These are phyloP conservation scores for Colletotrichum magnum DNA, from an alignment of 2,329 filamentous ascomycete genomes.

Conservation along the genomic window DNA sequence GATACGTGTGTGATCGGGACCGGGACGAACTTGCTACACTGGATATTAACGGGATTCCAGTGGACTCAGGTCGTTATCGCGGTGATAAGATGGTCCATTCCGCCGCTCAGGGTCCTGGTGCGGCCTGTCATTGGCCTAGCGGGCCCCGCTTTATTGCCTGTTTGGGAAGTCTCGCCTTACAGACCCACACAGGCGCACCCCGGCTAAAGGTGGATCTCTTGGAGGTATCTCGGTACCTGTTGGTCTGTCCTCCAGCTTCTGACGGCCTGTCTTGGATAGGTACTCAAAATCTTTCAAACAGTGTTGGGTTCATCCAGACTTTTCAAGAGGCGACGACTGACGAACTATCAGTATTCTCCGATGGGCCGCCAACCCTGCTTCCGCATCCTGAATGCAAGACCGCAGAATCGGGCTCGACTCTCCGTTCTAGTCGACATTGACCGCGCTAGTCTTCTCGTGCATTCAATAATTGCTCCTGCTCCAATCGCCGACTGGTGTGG, in stretches of 20 bases:
- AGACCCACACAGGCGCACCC: background rate
- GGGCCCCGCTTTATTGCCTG: conserved; percentile 10
- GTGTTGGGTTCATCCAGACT: background rate
- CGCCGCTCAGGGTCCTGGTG: conserved; percentile 17
- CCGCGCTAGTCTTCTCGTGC: conserved; percentile 8
- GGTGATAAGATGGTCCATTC: conserved; percentile 22
- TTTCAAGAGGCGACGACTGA: too few relatives aligned
- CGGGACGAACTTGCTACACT: conserved; percentile 1
- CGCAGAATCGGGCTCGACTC: background rate
- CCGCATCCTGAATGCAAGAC: background rate
- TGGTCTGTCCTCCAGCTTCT: background rate
- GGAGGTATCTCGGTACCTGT: too few relatives aligned
- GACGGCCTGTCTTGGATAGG: too few relatives aligned
- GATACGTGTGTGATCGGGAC: conserved; percentile 16
- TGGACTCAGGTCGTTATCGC: conserved; percentile 20
- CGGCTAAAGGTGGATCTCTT: background rate
- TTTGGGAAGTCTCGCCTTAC: conserved; percentile 7
- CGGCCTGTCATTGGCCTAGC: conserved; percentile 26
- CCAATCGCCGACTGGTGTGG: conserved; percentile 25
- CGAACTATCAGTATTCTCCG: too few relatives aligned
- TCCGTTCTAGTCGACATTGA: background rate
- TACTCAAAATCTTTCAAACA: too few relatives aligned
- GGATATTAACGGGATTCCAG: background rate
- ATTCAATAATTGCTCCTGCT: conserved; percentile 29
- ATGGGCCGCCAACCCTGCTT: background rate